Evolutionary conservation across 2,329 filamentous ascomycete species (phyloP).

Genomic region (Talaromyces sp.): DNA sequence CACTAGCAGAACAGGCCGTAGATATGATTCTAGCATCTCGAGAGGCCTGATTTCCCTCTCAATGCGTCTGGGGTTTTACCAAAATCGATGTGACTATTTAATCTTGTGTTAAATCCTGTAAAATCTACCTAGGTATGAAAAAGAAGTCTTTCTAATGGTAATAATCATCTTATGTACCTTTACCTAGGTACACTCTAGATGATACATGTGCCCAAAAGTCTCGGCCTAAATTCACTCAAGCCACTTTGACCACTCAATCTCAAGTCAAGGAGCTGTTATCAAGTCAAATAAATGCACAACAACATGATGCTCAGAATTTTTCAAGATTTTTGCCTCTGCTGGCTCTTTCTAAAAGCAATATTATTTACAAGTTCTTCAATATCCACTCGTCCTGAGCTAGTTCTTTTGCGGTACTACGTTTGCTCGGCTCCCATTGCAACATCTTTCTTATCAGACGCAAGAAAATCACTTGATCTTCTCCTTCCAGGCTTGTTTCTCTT

Average conservation of each 20-base stretch:
- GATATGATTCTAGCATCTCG: slow-evolving; percentile 5
- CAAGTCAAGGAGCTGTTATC: not conserved
- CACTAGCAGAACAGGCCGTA: slow-evolving; percentile 7
- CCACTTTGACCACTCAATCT: not conserved
- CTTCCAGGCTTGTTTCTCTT: not conserved
- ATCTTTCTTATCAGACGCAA: not conserved
- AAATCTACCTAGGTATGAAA: too few species aligned
- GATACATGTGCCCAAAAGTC: too few species aligned
- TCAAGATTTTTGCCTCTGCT: not conserved
- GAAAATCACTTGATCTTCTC: not conserved
- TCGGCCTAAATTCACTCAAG: too few species aligned
- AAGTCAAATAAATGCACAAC: not conserved
- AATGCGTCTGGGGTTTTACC: not conserved
- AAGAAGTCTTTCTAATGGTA: too few species aligned
- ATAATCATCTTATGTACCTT: too few species aligned
- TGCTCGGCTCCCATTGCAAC: slow-evolving; percentile 9
- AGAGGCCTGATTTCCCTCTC: not conserved
- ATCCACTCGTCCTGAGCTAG: slow-evolving; percentile 31
- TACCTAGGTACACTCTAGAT: too few species aligned
- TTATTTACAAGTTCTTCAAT: not conserved
- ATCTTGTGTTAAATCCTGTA: too few species aligned
- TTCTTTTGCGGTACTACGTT: slow-evolving; percentile 30
- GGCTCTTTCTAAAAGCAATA: not conserved
- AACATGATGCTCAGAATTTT: not conserved
- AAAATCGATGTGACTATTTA: not conserved